Conservation (phyloP, 371 early-diverging fungal species). For the Mortierella sp. region DNA sequence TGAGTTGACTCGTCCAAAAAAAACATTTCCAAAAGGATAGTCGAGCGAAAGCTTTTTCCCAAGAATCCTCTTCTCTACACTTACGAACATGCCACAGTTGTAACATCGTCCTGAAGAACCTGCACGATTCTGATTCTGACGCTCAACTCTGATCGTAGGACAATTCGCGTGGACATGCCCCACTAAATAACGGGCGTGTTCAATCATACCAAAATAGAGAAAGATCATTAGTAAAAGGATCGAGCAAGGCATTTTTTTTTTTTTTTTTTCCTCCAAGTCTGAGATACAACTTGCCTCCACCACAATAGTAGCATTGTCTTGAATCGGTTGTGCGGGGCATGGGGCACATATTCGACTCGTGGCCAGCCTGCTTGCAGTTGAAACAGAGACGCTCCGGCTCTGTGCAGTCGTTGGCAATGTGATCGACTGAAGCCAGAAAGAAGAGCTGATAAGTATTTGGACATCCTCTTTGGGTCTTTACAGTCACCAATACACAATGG, state of each 20-base stretch:
- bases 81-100: constrained; percentile 67
- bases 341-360: constrained; percentile 66
- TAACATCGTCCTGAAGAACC: constrained; percentile 59
- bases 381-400: constrained; percentile 66
- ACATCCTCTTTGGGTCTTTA: neutral
- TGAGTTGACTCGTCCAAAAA: no score
- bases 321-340: constrained; percentile 63
- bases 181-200: constrained; percentile 49
- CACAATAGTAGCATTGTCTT: constrained; percentile 70
- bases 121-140: constrained; percentile 21
- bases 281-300: constrained; percentile 57
- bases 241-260: no score
- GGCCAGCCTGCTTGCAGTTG: constrained; percentile 71
- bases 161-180: constrained; percentile 72
- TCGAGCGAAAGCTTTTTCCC: no score
- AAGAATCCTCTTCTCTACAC: no score
- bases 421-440: constrained; percentile 54
- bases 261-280: neutral
- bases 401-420: constrained; percentile 61
- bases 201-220: neutral
- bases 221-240: no score
- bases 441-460: neutral
- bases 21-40: no score
- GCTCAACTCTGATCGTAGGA: constrained; percentile 53
- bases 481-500: no score